phyloP scores from a whole-genome alignment of 805 yeast genomes.

The Kluyveromyces dobzhanskii region DNA sequence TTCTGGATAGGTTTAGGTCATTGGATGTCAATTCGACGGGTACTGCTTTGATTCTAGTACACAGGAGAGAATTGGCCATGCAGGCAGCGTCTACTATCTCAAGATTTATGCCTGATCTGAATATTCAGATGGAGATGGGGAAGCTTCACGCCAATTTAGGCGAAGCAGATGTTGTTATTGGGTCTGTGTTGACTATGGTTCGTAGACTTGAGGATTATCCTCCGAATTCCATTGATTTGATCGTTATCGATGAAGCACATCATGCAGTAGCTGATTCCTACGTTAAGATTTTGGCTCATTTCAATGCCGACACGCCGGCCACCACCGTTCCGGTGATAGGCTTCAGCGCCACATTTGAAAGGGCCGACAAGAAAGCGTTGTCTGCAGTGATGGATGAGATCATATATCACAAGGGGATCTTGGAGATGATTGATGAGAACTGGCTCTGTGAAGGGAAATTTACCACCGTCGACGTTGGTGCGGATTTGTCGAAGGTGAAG shows the following conservation, averaged over 20 bases:
- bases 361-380: slow-evolving; percentile 63
- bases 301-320: slow-evolving; percentile 36
- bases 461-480: slow-evolving; percentile 44
- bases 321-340: slow-evolving; percentile 59
- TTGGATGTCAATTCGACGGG: not conserved
- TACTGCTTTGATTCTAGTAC: slow-evolving; percentile 56
- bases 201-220: slow-evolving; percentile 42
- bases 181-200: slow-evolving; percentile 62
- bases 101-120: slow-evolving; percentile 39
- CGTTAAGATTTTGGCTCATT: slow-evolving; percentile 46
- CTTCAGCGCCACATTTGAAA: slow-evolving; percentile 77
- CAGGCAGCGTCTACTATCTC: slow-evolving; percentile 55
- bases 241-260: slow-evolving; percentile 88
- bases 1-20: slow-evolving; percentile 35
- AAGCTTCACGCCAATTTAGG: slow-evolving; percentile 23
- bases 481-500: slow-evolving; percentile 34
- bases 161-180: slow-evolving; percentile 59
- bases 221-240: slow-evolving; percentile 50
- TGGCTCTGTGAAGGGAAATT: slow-evolving; percentile 66
- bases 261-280: slow-evolving; percentile 77
- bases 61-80: slow-evolving; percentile 65
- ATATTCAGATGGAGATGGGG: slow-evolving; percentile 67
- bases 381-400: slow-evolving; percentile 59
- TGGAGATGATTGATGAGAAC: slow-evolving; percentile 57
- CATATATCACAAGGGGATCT: slow-evolving; percentile 57